Percentiles rank a stretch among this genome's conserved stretches.
phyloP scores from a whole-genome alignment of 1,139 yeast genomes.

The Blastobotrys apis region DNA sequence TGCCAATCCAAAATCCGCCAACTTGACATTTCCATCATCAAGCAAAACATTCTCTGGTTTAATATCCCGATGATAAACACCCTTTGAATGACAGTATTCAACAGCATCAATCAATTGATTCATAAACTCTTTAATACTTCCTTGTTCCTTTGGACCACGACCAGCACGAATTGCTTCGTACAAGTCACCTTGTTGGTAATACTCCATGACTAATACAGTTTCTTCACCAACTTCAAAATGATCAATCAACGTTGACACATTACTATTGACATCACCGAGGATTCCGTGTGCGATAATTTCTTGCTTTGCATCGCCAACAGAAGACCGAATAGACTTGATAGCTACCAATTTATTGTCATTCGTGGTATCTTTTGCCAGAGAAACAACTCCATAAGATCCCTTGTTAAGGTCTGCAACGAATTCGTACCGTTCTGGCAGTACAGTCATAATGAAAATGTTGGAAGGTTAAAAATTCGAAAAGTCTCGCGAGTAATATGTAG shows the following conservation, averaged over 20 bases:
- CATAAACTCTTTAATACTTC: constrained; percentile 73
- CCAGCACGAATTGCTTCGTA: constrained; percentile 88
- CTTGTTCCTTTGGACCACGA: constrained; percentile 54
- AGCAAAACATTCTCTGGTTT: constrained; percentile 87
- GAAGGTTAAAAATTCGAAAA: too few species aligned
- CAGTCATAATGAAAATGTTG: constrained; percentile 1
- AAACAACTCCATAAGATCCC: constrained; percentile 91
- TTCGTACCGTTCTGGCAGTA: constrained; percentile 50
- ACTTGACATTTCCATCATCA: constrained; percentile 61
- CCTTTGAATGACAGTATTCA: constrained; percentile 66
- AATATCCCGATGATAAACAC: constrained; percentile 81
- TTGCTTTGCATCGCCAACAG: constrained; percentile 58
- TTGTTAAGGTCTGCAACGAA: constrained; percentile 78
- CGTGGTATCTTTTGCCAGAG: constrained; percentile 70
- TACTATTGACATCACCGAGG: constrained; percentile 51
- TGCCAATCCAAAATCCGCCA: constrained; percentile 92
- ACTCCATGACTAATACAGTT: constrained; percentile 70
- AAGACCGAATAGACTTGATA: constrained; percentile 62
- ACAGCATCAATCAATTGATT: constrained; percentile 74
- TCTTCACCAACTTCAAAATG: constrained; percentile 57
- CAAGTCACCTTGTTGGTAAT: constrained; percentile 86
- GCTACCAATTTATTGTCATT: constrained; percentile 61
- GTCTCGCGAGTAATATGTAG: too few species aligned
- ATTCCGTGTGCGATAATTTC: constrained; percentile 72
- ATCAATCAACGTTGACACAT: constrained; percentile 66